Evolutionary conservation across 2,329 filamentous ascomycete species (phyloP), one percentile per base, ranked within the genome.

Genomic region (Aureobasidium sp.): DNA sequence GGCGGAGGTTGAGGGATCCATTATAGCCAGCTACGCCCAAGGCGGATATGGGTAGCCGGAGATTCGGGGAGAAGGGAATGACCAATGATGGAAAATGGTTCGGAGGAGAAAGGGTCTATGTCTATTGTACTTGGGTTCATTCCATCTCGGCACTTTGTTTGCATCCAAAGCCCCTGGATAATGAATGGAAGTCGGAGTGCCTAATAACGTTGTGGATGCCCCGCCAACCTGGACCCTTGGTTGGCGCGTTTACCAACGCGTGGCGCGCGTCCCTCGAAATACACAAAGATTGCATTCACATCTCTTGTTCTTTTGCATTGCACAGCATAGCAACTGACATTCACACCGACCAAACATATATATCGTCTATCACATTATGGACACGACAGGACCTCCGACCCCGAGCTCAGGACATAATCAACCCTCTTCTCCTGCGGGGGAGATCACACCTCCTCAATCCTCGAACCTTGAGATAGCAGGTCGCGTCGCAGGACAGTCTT

Each of bases 21-120:
- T 53, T 21, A 5, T 45, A 39, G 62, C 72, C 75, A 62, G 74
- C 53, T 45, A 47, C 10, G 70, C 76, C 9, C 74, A 71, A 62
- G 74, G 34, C 57, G 57, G n/a, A n/a, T 59, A 45, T 50, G 44
- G 45, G 57, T 13, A 34, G 37, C 57, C 57, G 44, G 42, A 10
- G 3, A 21, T 21, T 21, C 21, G 21, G 21, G 21, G 21, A 14
- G 39, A 29, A 47, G 30, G 13, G 21, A 50, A 50, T 10, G 21
- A 49, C 44, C 45, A 13, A 50, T 30, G 25, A 42, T 42, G 37
- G 21, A 21, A 29, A 42, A 37, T 37, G 3, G 21, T 21, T 37
- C 13, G 34, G 37, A 34, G 25, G 57, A 16, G 21, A 21, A 57
- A 30, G 45, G 45, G 45, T 39, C 16, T 50, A 45, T 50, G 36